These are phyloP conservation scores for Turritis glabra DNA, from an alignment of 345 rosid genomes.

Conservation along the genomic window DNA sequence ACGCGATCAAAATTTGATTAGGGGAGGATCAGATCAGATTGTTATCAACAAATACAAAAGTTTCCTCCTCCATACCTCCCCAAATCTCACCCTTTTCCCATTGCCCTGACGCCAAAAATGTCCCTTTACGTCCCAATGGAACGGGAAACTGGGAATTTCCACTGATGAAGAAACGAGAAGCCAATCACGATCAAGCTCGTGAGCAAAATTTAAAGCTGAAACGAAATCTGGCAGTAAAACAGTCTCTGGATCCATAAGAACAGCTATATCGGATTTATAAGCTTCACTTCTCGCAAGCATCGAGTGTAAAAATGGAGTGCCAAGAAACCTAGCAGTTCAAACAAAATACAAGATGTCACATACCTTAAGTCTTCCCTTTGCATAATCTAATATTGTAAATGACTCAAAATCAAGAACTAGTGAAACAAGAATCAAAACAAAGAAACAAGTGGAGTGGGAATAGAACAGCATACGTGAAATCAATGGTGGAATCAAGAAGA, in stretches of 20 bases:
- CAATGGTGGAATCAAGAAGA: conserved; percentile 63
- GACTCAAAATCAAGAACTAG: neutral
- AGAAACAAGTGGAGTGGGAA: neutral
- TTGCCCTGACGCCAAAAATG: conserved; percentile 56
- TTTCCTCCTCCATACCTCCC: conserved; percentile 61
- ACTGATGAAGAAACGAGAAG: conserved; percentile 69
- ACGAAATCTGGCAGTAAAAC: conserved; percentile 61
- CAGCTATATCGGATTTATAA: conserved; percentile 55
- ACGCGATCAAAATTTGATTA: conserved; percentile 30
- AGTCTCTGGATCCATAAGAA: conserved; percentile 56
- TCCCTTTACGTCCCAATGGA: conserved; percentile 54
- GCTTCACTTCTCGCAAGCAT: conserved; percentile 63
- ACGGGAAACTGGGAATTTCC: conserved; percentile 54
- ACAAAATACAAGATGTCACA: neutral
- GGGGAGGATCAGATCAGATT: neutral
- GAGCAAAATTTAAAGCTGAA: conserved; percentile 56
- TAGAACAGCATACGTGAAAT: conserved; percentile 68
- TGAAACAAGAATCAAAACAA: neutral
- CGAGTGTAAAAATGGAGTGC: conserved; percentile 87
- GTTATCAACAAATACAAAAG: neutral
- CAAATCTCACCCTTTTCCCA: conserved; percentile 47
- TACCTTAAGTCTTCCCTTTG: neutral
- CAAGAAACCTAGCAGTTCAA: conserved; percentile 59
- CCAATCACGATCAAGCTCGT: conserved; percentile 61
- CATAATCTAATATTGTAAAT: neutral